Evolutionary conservation across 805 yeast genomes (phyloP).

Genomic region (fission yeast (Schizosaccharomyces pombe)): DNA sequence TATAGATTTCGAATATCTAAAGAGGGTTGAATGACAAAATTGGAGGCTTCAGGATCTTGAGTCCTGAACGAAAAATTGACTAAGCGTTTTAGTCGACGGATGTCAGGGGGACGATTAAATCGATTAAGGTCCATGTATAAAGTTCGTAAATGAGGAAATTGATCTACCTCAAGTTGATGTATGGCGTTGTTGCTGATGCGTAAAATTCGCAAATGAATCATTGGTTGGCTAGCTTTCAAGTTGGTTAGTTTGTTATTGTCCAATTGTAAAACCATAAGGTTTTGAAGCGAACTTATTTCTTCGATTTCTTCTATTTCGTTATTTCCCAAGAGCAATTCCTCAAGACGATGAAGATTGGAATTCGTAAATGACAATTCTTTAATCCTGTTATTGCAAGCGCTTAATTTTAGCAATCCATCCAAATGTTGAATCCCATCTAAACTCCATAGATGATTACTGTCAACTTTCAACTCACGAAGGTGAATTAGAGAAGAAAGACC

Average conservation of each 20-base stretch:
- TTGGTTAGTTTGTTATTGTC: conserved; percentile 12
- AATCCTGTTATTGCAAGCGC: conserved; percentile 12
- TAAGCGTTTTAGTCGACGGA: conserved; percentile 17
- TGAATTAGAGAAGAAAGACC: conserved; percentile 19
- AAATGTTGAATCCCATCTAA: conserved; percentile 20
- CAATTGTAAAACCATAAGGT: conserved; percentile 20
- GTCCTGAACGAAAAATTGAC: conserved; percentile 19
- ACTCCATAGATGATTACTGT: conserved; percentile 19
- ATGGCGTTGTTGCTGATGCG: conserved; percentile 21
- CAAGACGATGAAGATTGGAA: conserved; percentile 11
- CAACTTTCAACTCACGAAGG: conserved; percentile 22
- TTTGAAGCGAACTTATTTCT: conserved; percentile 13
- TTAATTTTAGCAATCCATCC: conserved; percentile 14
- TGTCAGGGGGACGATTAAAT: conserved; percentile 14
- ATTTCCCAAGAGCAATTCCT: conserved; percentile 11
- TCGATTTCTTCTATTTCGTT: conserved; percentile 11
- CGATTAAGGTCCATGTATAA: conserved; percentile 12
- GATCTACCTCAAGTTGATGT: conserved; percentile 6
- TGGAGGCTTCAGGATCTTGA: conserved; percentile 5
- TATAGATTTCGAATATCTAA: conserved; percentile 18
- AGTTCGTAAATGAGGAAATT: conserved; percentile 11
- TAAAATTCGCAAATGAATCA: conserved; percentile 19
- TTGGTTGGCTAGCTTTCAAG: conserved; percentile 9
- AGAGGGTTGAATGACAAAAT: conserved; percentile 7
- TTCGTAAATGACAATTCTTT: conserved; percentile 9